Evolutionary conservation across 805 yeast genomes (phyloP).

Genomic region (Peterozyma xylosa): DNA sequence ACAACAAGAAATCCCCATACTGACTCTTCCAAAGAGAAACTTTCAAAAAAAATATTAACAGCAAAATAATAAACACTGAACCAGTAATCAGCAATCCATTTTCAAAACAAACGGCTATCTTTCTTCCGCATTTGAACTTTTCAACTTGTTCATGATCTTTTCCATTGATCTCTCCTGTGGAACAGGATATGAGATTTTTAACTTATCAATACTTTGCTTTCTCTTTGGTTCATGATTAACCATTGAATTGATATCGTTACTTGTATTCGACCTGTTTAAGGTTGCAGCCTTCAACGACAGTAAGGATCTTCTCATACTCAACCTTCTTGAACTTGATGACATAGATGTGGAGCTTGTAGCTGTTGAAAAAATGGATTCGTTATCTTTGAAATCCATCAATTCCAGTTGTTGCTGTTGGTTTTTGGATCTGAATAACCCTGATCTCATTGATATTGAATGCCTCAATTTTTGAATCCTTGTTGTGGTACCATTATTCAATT

Average conservation of each 20-base stretch:
- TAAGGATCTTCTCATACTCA: constrained; percentile 19
- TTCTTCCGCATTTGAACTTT: constrained; percentile 34
- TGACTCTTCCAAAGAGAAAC: too few relatives aligned
- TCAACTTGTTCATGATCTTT: constrained; percentile 44
- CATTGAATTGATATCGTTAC: background rate
- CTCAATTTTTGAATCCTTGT: constrained; percentile 11
- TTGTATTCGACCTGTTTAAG: constrained; percentile 11
- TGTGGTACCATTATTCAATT: constrained; percentile 3
- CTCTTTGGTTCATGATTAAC: constrained; percentile 12
- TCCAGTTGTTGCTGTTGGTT: background rate
- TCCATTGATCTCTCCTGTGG: constrained; percentile 49
- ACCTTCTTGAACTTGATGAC: constrained; percentile 8
- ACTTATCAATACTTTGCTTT: constrained; percentile 21
- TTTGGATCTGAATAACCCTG: constrained; percentile 13
- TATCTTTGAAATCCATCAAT: constrained; percentile 10
- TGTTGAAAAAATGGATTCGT: constrained; percentile 10
- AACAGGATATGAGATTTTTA: constrained; percentile 50
- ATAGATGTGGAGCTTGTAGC: background rate
- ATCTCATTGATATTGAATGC: constrained; percentile 23
- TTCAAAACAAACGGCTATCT: too few relatives aligned
- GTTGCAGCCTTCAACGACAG: constrained; percentile 13
- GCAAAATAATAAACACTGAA: too few relatives aligned
- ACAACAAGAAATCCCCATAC: too few relatives aligned
- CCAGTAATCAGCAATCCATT: too few relatives aligned
- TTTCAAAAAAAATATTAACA: too few relatives aligned